Evolutionary conservation across 2,329 filamentous ascomycete species (phyloP), one percentile per base, ranked within the genome.

Genomic region (Xylaria polymorpha): DNA sequence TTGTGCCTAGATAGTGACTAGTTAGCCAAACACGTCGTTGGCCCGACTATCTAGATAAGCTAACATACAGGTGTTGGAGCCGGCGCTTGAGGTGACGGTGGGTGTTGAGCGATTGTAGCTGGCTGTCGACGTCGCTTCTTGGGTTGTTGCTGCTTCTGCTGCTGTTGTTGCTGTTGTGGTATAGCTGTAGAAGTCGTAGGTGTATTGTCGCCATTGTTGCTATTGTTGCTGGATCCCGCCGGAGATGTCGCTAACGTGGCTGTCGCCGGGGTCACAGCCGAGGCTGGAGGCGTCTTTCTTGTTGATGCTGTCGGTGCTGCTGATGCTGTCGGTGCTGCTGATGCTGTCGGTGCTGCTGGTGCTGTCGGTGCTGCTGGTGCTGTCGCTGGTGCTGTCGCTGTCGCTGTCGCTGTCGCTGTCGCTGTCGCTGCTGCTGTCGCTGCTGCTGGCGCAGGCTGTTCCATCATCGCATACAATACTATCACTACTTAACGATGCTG

Each of bases 401-500:
- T 29, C 10, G 55, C 1, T 20, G 20, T 25, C 35, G 20, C 8
- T 20, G 48, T n/a, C 20, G 43, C 8, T 29, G 44, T 18, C 22
- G 32, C n/a, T 22, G 35, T 1, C 4, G n/a, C 20, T 14, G 15
- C 15, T 15, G 15, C 25, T 4, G 25, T 2, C 25, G 4, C 4
- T 29, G 4, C 4, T 29, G 25, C 25, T 29, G 25, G 25, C 9
- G n/a, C 7, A 1, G 61, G n/a, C 43, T 39, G 56, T 35, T 58
- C 25, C 35, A 56, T 63, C 64, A 67, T 70, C n/a, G 55, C 46
- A 60, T 55, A 22, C 35, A 18, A 25, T 10, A 8, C 32, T 25
- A 5, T 56, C 15, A 43, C 39, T 29, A 37, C 10, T 12, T 12
- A 29, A 25, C 29, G 29, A 50, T 10, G 29, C 55, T 29, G 15